Evolutionary conservation across 257 asterid species (phyloP).

Genomic region (Ocimum tenuiflorum): DNA sequence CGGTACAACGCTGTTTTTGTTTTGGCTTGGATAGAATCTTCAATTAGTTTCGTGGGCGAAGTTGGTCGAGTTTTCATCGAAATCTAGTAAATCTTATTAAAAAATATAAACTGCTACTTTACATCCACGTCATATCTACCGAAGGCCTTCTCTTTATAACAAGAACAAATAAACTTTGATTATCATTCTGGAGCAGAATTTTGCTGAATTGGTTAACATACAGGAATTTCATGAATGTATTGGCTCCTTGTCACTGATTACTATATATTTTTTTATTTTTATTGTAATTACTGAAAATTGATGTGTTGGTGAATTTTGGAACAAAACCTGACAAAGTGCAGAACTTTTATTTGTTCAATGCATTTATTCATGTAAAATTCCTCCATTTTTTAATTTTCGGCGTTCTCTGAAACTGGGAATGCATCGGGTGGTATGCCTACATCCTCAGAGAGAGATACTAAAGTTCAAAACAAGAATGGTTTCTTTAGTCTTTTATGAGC

Average conservation of each 20-base stretch:
- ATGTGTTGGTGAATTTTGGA: conserved; percentile 20
- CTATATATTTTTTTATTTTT: conserved; percentile 2
- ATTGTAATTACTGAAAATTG: conserved; percentile 21
- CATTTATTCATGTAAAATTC: conserved; percentile 26
- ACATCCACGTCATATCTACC: not conserved
- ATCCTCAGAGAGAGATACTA: conserved; percentile 13
- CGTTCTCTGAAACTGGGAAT: conserved; percentile 6
- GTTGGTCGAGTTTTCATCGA: not conserved
- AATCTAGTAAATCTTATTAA: not conserved
- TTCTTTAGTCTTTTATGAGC: conserved; percentile 13
- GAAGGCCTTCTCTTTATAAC: conserved; percentile 1
- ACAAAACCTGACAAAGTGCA: conserved; percentile 29
- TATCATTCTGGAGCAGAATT: not conserved
- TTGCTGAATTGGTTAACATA: not conserved
- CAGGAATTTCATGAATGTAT: not conserved
- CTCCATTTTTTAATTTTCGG: conserved; percentile 12
- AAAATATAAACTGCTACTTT: not conserved
- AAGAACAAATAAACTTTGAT: not conserved
- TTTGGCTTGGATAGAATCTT: not conserved
- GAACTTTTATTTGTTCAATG: conserved; percentile 16
- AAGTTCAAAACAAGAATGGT: conserved; percentile 28
- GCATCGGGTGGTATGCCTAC: conserved; percentile 27
- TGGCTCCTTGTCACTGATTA: not conserved
- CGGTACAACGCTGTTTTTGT: not conserved
- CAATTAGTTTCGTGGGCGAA: not conserved